Evolutionary conservation across 495 filamentous ascomycete genomes (phyloP).

Genomic region (Talaromyces nanjingensis): DNA sequence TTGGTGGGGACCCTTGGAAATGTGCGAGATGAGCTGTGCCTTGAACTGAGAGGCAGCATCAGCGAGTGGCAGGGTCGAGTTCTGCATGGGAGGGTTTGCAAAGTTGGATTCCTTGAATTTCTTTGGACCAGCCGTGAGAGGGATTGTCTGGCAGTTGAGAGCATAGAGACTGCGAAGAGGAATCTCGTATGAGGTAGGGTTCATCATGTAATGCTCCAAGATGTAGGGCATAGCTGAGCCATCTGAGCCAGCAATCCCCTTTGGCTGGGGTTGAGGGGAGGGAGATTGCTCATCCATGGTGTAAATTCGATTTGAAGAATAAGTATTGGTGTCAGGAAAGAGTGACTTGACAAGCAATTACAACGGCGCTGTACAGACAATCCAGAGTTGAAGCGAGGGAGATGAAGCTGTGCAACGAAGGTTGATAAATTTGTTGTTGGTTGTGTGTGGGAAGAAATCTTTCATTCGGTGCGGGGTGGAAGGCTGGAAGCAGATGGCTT

Average conservation of each 20-base stretch:
- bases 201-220: slow-evolving; percentile 61
- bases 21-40: slow-evolving; percentile 54
- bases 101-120: slow-evolving; percentile 26
- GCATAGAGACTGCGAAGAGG: slow-evolving; percentile 69
- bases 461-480: neutral
- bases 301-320: neutral
- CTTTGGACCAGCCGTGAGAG: slow-evolving; percentile 20
- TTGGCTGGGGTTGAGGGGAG: neutral
- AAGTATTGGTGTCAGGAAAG: neutral
- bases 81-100: slow-evolving; percentile 28
- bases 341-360: neutral
- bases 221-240: slow-evolving; percentile 50
- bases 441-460: neutral
- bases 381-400: neutral
- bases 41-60: slow-evolving; percentile 54
- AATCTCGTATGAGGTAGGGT: slow-evolving; percentile 62
- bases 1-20: slow-evolving; percentile 55
- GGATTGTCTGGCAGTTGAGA: slow-evolving; percentile 54
- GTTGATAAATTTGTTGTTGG: neutral
- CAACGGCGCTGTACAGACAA: neutral
- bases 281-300: neutral
- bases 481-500: neutral
- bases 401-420: neutral
- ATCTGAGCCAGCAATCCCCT: slow-evolving; percentile 23
- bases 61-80: slow-evolving; percentile 18